Evolutionary conservation across 1,139 yeast species (phyloP).

Genomic region (Lodderomyces parapsilosis): DNA sequence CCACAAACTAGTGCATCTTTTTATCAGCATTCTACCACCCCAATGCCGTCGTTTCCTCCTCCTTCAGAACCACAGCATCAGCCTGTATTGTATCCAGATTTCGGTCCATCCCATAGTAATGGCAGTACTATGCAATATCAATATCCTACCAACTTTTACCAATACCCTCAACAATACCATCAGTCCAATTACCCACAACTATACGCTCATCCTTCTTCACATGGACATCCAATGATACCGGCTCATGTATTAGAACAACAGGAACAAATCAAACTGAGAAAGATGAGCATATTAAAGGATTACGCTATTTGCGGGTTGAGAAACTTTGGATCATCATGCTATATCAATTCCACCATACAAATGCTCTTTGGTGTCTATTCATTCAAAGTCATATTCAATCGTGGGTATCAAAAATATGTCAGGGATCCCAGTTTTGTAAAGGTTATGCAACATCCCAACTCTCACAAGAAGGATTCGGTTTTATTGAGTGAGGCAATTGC

Average conservation of each 20-base stretch:
- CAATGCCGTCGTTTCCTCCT: constrained; percentile 4
- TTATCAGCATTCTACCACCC: constrained; percentile 2
- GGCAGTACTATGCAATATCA: neutral
- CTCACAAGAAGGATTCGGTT: constrained; percentile 29
- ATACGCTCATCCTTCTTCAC: constrained; percentile 2
- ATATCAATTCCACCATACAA: constrained; percentile 69
- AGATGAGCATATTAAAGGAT: constrained; percentile 37
- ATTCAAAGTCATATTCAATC: constrained; percentile 43
- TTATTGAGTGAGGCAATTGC: constrained; percentile 50
- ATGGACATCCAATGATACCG: constrained; percentile 11
- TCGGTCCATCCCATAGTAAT: neutral
- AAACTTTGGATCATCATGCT: constrained; percentile 72
- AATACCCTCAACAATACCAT: neutral
- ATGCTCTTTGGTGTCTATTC: constrained; percentile 54
- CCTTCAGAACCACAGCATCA: neutral
- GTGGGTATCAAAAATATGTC: constrained; percentile 41
- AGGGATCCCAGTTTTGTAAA: constrained; percentile 30
- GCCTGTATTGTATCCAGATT: neutral
- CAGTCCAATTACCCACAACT: neutral
- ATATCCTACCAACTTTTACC: neutral
- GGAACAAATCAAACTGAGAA: constrained; percentile 19
- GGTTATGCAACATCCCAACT: constrained; percentile 19
- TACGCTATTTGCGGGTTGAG: constrained; percentile 61
- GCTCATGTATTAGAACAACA: constrained; percentile 19
- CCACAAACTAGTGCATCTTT: constrained; percentile 3